These are phyloP conservation scores for Orbilia quercus DNA, from an alignment of 2,329 filamentous ascomycete genomes.

Conservation along the genomic window DNA sequence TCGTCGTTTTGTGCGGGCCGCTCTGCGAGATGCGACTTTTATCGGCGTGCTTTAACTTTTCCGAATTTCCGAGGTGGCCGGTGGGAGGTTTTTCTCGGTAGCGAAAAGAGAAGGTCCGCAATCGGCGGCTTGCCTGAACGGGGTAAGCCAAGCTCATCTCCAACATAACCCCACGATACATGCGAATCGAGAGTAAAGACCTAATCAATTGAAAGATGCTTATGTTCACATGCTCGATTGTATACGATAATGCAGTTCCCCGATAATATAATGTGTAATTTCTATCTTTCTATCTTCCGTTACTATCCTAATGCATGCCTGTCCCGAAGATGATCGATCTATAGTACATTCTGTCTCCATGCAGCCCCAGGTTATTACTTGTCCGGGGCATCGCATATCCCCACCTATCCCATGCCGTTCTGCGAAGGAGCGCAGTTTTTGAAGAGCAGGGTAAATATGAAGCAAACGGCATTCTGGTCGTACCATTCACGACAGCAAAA, in stretches of 20 bases:
- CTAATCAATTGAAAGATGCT: neutral
- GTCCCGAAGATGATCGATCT: constrained; percentile 25
- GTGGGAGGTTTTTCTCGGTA: constrained; percentile 13
- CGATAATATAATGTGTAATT: constrained; percentile 12
- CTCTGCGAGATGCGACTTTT: constrained; percentile 12
- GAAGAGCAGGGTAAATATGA: constrained; percentile 29
- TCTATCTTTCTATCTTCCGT: constrained; percentile 32
- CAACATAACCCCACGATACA: constrained; percentile 11
- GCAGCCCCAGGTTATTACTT: neutral
- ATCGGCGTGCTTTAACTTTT: constrained; percentile 6
- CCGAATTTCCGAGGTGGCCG: constrained; percentile 4
- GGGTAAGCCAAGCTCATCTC: constrained; percentile 12
- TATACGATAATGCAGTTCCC: constrained; percentile 6
- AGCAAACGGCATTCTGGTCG: constrained; percentile 33
- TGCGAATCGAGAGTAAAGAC: too few species aligned
- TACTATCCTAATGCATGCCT: constrained; percentile 9
- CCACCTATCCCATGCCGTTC: constrained; percentile 28
- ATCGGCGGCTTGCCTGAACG: constrained; percentile 50
- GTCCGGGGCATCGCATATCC: constrained; percentile 5
- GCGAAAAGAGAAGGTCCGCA: constrained; percentile 53
- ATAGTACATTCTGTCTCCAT: constrained; percentile 53
- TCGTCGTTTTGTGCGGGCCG: constrained; percentile 42
- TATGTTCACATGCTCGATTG: neutral
- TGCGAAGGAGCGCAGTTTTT: constrained; percentile 18
- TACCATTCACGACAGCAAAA: constrained; percentile 35